Evolutionary conservation across 2,329 filamentous ascomycete genomes (phyloP).

Genomic region (Metarhizium anisopliae): DNA sequence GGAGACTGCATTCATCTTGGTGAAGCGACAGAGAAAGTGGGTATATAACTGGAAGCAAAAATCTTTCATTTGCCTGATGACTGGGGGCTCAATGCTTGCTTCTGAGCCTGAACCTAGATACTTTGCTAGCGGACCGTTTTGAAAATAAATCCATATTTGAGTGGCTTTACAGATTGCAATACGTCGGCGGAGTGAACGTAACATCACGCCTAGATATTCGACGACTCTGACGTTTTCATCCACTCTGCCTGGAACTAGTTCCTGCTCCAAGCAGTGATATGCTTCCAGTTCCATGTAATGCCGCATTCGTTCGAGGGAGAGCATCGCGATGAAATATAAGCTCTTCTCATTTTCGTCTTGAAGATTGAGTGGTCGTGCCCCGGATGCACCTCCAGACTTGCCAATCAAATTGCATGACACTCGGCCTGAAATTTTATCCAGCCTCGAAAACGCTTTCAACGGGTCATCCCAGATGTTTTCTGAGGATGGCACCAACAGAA

Average conservation of each 20-base stretch:
- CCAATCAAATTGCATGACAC: background rate
- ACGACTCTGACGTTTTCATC: background rate
- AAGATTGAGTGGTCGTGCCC: background rate
- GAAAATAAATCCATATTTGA: background rate
- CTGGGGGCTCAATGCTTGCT: background rate
- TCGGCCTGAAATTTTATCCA: background rate
- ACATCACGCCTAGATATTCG: background rate
- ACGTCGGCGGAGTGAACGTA: background rate
- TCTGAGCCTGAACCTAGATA: background rate
- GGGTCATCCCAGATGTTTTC: background rate
- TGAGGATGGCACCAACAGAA: background rate
- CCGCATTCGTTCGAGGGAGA: background rate
- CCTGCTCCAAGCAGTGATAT: background rate
- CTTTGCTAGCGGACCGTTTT: background rate
- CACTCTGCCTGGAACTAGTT: background rate
- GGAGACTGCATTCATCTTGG: background rate
- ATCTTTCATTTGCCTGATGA: background rate
- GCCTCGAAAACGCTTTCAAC: background rate
- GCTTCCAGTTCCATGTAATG: background rate
- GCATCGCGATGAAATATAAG: background rate
- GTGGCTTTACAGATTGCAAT: background rate
- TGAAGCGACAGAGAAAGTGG: background rate
- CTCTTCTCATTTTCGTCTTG: background rate
- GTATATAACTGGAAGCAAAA: background rate
- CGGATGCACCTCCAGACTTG: background rate